A percentile compares a stretch with the other conserved stretches of the same genome.
phyloP scores from a whole-genome alignment of 2,329 filamentous ascomycete species.

The Sclerotinia minor region DNA sequence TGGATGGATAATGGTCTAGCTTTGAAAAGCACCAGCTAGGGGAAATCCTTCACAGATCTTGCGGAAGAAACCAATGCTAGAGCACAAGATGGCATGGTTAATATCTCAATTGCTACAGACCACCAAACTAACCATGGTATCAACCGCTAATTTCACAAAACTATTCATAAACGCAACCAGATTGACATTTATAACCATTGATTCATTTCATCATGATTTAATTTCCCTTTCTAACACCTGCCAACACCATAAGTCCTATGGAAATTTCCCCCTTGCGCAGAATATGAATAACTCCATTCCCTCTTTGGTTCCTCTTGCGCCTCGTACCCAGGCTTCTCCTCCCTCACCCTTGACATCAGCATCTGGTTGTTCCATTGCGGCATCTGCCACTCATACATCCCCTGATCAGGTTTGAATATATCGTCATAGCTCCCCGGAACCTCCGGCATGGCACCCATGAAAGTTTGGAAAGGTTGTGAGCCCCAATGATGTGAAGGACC shows the following conservation, averaged over 20 bases:
- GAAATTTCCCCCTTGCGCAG: slow-evolving; percentile 20
- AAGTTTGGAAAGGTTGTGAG: slow-evolving; percentile 39
- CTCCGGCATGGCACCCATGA: slow-evolving; percentile 41
- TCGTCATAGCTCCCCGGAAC: slow-evolving; percentile 38
- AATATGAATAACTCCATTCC: slow-evolving; percentile 29
- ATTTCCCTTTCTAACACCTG: slow-evolving; percentile 19
- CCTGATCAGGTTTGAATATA: slow-evolving; percentile 39
- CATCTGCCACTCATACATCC: slow-evolving; percentile 39
- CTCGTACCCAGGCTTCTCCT: slow-evolving; percentile 37
- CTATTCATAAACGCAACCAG: background rate
- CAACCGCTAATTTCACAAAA: background rate
- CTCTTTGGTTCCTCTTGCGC: slow-evolving; percentile 33
- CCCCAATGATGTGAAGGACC: slow-evolving; percentile 37
- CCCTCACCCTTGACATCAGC: slow-evolving; percentile 38
- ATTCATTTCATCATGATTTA: slow-evolving; percentile 19
- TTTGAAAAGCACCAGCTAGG: background rate
- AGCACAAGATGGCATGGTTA: background rate
- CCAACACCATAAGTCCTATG: slow-evolving; percentile 25
- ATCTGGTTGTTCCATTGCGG: slow-evolving; percentile 38
- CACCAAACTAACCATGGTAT: background rate
- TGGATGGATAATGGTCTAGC: background rate
- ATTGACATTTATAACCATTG: slow-evolving; percentile 2
- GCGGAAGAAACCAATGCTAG: background rate
- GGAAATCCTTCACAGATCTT: background rate
- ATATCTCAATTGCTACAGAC: background rate